Conservation (phyloP, 768 basidiomycete species). For the Pholiota conissans region DNA sequence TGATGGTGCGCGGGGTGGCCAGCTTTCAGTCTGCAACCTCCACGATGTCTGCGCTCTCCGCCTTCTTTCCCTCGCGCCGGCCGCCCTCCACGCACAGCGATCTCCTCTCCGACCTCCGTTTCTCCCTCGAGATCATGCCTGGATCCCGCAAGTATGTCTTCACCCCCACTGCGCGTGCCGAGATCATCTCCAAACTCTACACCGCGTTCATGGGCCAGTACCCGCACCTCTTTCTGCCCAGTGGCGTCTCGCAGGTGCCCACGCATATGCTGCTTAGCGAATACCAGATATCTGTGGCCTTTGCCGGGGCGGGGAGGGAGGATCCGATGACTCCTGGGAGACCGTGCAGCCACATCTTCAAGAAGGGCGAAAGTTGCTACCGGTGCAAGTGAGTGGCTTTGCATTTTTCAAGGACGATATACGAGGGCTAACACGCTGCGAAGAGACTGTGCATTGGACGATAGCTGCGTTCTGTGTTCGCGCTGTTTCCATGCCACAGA, state of each 20-base stretch:
- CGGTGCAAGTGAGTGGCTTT: constrained; percentile 78
- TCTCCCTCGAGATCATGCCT: constrained; percentile 80
- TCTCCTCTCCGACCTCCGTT: constrained; percentile 71
- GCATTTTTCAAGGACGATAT: constrained; percentile 1
- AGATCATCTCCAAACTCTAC: constrained; percentile 81
- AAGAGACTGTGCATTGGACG: constrained; percentile 90
- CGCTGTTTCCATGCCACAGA: constrained; percentile 88
- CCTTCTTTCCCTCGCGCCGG: constrained; percentile 26
- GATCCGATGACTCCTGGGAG: constrained; percentile 65
- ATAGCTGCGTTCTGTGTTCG: constrained; percentile 88
- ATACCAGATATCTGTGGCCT: constrained; percentile 59
- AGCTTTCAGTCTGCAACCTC: constrained; percentile 15
- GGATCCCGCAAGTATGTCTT: constrained; percentile 77
- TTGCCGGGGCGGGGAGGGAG: constrained; percentile 59
- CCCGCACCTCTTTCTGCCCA: constrained; percentile 69
- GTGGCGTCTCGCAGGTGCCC: constrained; percentile 61
- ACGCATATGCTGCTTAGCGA: constrained; percentile 67
- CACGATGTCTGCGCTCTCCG: constrained; percentile 22
- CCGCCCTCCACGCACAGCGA: constrained; percentile 35
- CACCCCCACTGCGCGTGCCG: constrained; percentile 70
- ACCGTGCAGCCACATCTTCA: constrained; percentile 84
- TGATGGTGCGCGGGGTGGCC: constrained; percentile 2
- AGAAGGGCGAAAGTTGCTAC: constrained; percentile 90
- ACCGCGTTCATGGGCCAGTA: constrained; percentile 81
- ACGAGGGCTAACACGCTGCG: constrained; percentile 9